Evolutionary conservation across 1,284 basidiomycete genomes (phyloP), one percentile per base, ranked within the genome.

Genomic region (Apiotrichum brassicae): DNA sequence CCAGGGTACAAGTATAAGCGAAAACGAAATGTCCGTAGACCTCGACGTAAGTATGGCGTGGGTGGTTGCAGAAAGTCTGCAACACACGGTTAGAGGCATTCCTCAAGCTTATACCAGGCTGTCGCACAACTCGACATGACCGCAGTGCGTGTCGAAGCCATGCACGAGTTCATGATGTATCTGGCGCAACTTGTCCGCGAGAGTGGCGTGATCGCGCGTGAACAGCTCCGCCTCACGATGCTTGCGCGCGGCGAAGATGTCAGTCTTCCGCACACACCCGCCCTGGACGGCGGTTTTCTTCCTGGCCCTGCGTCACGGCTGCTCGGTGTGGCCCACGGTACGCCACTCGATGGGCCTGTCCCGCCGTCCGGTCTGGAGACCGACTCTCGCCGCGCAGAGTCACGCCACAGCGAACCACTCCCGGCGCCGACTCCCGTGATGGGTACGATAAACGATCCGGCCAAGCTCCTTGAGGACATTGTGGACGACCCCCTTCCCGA

Each of bases 111-210:
- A 39, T 26, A 4, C 6, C 26, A 41, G 39, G 39, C 39, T 12
- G 39, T 41, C 18, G 25, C 39, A 1, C 39, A 20, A 18, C 18
- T 30, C 4, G 39, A 41, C 25, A 26, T 30, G 18, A 41, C 25
- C n/a, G 39, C 39, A 2, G 39, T 41, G 18, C 39, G 39, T 11
- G 39, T 41, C 26, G 39, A 41, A 18, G 39, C 39, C 16, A 28
- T 41, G 39, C 39, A 30, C 39, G 39, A 41, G 39, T 26, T 30
- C n/a, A 41, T 41, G 39, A 30, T 41, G 39, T 41, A 41, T 26
- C 14, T 41, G 4, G 39, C 39, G n/a, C 39, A 41, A 26, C 16
- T 41, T 6, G n/a, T 41, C 25, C 39, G 39, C 18, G 39, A 41
- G 39, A 41, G 26, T 18, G 39, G 39, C n/a, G 13, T 41, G 18